phyloP scores from a whole-genome alignment of 2,329 filamentous ascomycete genomes.

The Cladophialophora psammophila region DNA sequence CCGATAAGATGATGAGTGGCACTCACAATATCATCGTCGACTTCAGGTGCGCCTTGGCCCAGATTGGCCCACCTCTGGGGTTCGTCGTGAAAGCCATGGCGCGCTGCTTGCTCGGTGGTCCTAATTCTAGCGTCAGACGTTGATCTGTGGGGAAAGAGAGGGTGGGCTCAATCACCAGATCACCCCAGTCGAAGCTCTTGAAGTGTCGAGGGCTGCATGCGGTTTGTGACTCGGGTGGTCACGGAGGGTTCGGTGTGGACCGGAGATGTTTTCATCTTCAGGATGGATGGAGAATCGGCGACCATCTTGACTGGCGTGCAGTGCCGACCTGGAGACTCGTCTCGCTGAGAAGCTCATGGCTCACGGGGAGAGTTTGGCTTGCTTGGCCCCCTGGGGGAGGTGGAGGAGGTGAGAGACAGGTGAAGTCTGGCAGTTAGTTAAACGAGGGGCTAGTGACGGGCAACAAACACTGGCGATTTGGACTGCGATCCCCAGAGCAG shows the following conservation, averaged over 20 bases:
- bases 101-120: constrained; percentile 71
- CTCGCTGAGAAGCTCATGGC: constrained; percentile 57
- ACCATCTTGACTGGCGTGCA: constrained; percentile 44
- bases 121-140: constrained; percentile 15
- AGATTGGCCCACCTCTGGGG: constrained; percentile 89
- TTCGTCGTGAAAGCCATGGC: constrained; percentile 86
- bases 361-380: constrained; percentile 1
- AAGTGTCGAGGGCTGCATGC: constrained; percentile 88
- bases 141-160: background rate
- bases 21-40: constrained; percentile 89
- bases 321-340: constrained; percentile 48
- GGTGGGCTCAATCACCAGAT: constrained; percentile 78
- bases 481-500: background rate
- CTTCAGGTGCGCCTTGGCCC: constrained; percentile 91
- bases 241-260: constrained; percentile 88
- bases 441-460: constrained; percentile 4
- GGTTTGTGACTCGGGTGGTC: constrained; percentile 87
- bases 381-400: constrained; percentile 20
- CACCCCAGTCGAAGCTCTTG: constrained; percentile 87
- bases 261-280: constrained; percentile 72
- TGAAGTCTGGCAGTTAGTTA: background rate
- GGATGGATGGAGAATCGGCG: constrained; percentile 32
- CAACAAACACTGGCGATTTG: background rate
- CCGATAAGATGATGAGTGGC: background rate
- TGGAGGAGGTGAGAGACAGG: background rate